Percentiles rank a stretch among this genome's conserved stretches.
These are phyloP conservation scores for Eragrostis nindensis DNA, from an alignment of 176 grass and related monocot genomes.

Conservation along the genomic window DNA sequence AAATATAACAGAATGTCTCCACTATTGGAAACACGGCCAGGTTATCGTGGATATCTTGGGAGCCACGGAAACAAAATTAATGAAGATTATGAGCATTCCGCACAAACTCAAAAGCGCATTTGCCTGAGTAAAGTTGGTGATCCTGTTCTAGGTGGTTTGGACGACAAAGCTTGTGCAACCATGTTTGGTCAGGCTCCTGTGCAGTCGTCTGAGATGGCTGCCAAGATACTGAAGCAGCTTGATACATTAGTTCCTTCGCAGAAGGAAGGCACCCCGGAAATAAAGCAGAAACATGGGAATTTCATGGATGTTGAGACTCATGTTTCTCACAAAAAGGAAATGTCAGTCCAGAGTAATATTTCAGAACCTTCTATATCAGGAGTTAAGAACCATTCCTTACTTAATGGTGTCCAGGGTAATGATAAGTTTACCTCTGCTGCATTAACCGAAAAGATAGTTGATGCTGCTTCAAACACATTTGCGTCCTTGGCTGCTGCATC, in stretches of 20 bases:
- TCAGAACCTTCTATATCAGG: constrained; percentile 29
- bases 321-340: constrained; percentile 46
- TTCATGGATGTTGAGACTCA: constrained; percentile 12
- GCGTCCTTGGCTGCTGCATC: constrained; percentile 21
- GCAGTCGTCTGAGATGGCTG: constrained; percentile 59
- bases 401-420: background rate
- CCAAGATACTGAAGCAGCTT: constrained; percentile 67
- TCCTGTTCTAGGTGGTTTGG: background rate
- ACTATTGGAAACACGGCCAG: constrained; percentile 34
- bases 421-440: constrained; percentile 17
- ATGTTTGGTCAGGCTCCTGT: constrained; percentile 43
- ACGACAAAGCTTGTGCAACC: constrained; percentile 4
- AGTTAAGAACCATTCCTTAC: constrained; percentile 22
- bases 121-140: constrained; percentile 40
- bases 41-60: constrained; percentile 23
- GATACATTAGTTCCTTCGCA: constrained; percentile 49
- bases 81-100: constrained; percentile 22
- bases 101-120: constrained; percentile 41
- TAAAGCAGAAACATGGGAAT: constrained; percentile 17
- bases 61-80: constrained; percentile 32
- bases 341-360: constrained; percentile 19
- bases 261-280: constrained; percentile 46
- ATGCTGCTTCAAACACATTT: constrained; percentile 35
- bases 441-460: constrained; percentile 25
- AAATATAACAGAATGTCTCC: constrained; percentile 45